Evolutionary conservation across 1,284 basidiomycete species (phyloP).

Genomic region (Lentinus polychrous): DNA sequence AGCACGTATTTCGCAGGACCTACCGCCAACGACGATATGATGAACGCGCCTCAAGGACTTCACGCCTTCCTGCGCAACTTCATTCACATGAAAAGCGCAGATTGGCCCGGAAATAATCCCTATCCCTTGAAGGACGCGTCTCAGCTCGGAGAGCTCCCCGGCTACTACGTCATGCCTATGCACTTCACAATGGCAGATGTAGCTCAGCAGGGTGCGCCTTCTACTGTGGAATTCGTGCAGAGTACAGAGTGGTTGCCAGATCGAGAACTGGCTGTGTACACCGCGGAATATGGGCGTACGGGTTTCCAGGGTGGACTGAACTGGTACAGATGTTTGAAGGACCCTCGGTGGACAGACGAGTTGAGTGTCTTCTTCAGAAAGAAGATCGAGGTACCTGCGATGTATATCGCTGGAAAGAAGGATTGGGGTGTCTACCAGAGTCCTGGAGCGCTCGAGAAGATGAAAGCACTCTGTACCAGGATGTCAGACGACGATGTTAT

Average conservation of each 20-base stretch:
- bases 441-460: constrained; percentile 39
- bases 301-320: constrained; percentile 62
- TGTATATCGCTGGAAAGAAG: constrained; percentile 44
- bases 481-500: constrained; percentile 36
- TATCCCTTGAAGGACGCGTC: constrained; percentile 29
- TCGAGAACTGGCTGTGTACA: constrained; percentile 41
- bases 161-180: constrained; percentile 59
- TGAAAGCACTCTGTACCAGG: constrained; percentile 26
- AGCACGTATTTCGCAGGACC: constrained; percentile 41
- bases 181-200: constrained; percentile 45
- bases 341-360: constrained; percentile 8
- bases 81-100: constrained; percentile 54
- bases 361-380: constrained; percentile 25
- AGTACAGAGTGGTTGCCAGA: constrained; percentile 41
- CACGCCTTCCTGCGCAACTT: constrained; percentile 48
- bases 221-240: constrained; percentile 18
- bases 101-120: constrained; percentile 39
- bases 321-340: constrained; percentile 35
- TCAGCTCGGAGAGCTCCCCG: constrained; percentile 39
- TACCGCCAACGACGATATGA: constrained; percentile 41
- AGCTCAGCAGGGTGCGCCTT: constrained; percentile 26
- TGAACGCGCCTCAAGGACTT: constrained; percentile 34
- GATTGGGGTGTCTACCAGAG: constrained; percentile 55
- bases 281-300: constrained; percentile 40
- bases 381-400: constrained; percentile 39